These are phyloP conservation scores for Sclerospora graminicola DNA, from an alignment of 352 stramenopile genomes.

Conservation along the genomic window DNA sequence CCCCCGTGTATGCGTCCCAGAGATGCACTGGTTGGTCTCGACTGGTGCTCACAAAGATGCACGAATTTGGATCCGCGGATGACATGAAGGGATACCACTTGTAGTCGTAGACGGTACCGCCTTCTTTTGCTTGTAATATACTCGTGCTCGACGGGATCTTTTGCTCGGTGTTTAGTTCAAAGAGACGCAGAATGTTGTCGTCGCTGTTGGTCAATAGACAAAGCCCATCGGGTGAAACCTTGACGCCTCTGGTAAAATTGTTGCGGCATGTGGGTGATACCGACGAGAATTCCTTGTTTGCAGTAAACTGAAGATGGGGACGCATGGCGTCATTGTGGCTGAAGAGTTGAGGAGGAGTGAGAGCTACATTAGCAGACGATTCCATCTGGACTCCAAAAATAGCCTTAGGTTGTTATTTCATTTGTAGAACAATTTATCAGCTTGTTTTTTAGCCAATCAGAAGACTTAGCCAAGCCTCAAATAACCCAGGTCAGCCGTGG, in stretches of 20 bases:
- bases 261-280: conserved; percentile 16
- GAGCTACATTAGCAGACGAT: no score
- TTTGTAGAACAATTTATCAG: no score
- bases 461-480: no score
- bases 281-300: conserved; percentile 22
- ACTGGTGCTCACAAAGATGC: conserved; percentile 80
- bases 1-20: conserved; percentile 86
- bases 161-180: conserved; percentile 34
- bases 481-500: no score
- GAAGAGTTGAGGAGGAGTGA: conserved; percentile 2
- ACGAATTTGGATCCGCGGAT: conserved; percentile 59
- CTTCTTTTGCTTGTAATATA: conserved; percentile 54
- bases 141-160: conserved; percentile 6
- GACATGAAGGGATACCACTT: conserved; percentile 85
- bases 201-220: conserved; percentile 84
- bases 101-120: conserved; percentile 80
- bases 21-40: conserved; percentile 86
- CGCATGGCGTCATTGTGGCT: conserved; percentile 8
- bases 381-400: no score
- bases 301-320: conserved; percentile 13
- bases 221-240: conserved; percentile 68
- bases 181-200: conserved; percentile 70
- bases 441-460: no score
- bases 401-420: no score
- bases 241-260: conserved; percentile 73